These are phyloP conservation scores for Pseudocercospora fuligena DNA, from an alignment of 2,329 filamentous ascomycete species.

Conservation along the genomic window DNA sequence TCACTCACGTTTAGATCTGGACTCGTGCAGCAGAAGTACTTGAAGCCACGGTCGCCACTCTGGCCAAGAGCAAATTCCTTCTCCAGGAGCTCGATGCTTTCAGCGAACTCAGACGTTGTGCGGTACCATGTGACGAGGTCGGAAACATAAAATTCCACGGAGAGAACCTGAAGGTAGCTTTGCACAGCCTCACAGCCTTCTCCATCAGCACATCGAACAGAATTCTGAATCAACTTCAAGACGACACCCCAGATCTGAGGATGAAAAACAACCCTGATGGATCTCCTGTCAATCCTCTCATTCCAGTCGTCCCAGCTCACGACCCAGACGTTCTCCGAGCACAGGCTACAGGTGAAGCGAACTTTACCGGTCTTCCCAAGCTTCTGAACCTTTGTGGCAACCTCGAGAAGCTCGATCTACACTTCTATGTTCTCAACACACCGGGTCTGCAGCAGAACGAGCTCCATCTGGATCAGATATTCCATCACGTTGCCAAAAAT, in stretches of 20 bases:
- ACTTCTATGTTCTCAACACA: slow-evolving; percentile 12
- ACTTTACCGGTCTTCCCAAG: slow-evolving; percentile 13
- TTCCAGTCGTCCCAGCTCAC: not conserved
- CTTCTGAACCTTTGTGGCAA: slow-evolving; percentile 14
- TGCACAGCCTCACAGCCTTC: slow-evolving; percentile 9
- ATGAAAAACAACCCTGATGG: not conserved
- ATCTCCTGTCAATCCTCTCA: not conserved
- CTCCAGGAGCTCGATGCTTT: slow-evolving; percentile 12
- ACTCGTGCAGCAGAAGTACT: slow-evolving; percentile 5
- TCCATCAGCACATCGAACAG: slow-evolving; percentile 8
- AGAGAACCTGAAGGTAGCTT: not conserved
- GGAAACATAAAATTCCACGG: not conserved
- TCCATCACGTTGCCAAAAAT: not conserved
- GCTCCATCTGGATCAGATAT: not conserved
- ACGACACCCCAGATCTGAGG: not conserved
- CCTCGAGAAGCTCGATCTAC: slow-evolving; percentile 19
- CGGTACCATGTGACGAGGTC: slow-evolving; percentile 11
- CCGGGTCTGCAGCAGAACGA: not conserved
- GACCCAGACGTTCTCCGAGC: slow-evolving; percentile 10
- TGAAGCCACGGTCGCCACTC: not conserved
- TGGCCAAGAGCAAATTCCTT: not conserved
- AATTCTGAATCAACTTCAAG: not conserved
- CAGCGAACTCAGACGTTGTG: slow-evolving; percentile 12
- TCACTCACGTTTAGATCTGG: not conserved
- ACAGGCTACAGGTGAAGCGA: slow-evolving; percentile 16